These are phyloP conservation scores for Dipteronia dyeriana DNA, from an alignment of 345 rosid genomes.

Conservation along the genomic window DNA sequence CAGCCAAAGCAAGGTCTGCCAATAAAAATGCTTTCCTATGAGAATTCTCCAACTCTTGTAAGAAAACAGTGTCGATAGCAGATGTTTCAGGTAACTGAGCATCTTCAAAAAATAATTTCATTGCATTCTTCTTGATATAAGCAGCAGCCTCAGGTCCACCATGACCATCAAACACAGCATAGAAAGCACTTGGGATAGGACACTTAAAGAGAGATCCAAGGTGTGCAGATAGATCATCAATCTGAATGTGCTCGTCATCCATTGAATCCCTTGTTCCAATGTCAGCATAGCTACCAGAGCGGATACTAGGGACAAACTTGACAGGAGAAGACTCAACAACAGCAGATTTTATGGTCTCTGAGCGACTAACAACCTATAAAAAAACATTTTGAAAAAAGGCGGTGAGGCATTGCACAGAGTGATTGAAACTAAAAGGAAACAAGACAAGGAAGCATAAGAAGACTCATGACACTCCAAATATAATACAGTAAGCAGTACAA, in stretches of 20 bases:
- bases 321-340: constrained; percentile 34
- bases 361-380: constrained; percentile 39
- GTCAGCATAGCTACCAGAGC: constrained; percentile 77
- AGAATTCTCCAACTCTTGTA: constrained; percentile 52
- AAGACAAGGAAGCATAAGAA: not conserved
- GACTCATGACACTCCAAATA: not conserved
- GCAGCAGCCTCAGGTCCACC: constrained; percentile 90
- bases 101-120: constrained; percentile 70
- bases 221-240: constrained; percentile 72
- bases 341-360: constrained; percentile 34
- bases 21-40: constrained; percentile 52
- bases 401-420: constrained; percentile 14
- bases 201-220: constrained; percentile 53
- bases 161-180: constrained; percentile 94
- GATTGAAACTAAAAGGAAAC: not conserved
- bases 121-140: constrained; percentile 68
- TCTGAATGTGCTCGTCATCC: constrained; percentile 84
- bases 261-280: constrained; percentile 66
- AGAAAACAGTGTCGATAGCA: constrained; percentile 44
- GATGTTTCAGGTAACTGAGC: constrained; percentile 53
- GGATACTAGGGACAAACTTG: constrained; percentile 56
- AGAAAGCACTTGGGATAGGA: constrained; percentile 72
- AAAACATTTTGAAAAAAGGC: constrained; percentile 1
- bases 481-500: not conserved
- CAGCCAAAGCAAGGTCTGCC: constrained; percentile 61